Base-by-base conservation (phyloP, 257 asterid genomes). In the Eustoma russellianum region DNA sequence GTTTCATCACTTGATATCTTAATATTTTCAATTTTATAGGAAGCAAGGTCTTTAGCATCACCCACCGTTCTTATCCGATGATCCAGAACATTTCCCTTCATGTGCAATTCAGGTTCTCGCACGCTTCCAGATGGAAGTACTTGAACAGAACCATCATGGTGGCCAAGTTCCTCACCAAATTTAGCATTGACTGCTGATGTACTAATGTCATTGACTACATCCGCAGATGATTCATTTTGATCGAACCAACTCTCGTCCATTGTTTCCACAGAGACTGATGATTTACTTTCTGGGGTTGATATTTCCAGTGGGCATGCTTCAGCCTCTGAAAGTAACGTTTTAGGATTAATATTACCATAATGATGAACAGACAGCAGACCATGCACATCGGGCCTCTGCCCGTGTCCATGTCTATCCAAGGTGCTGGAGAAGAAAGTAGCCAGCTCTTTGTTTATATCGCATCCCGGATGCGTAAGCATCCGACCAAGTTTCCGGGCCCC, bases 401-500 rank as follows among this genome's bases (percentile, higher is more conserved):
- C 82, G 48, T 70, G 60, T 64, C 92, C 86, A 61, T 81, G 94
- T 61, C 87, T 75, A 5, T 74, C 76, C 78, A 86, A 59, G 33
- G 94, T 81, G 69, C 81, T 83, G 15, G 80, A 65, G 53, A 89
- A 89, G 72, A 89, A 89, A 15, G 51, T 77, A 35, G 55, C 52
- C 33, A 89, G 93, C 67, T 81, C 97, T 28, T 45, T 60, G 43
- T 72, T 74, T 46, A 85, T 76, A 9, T 66, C 64, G 46, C 69
- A 74, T 55, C 69, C 77, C 0, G 87, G 75, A 66, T 74, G 84
- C 41, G 43, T 8, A 48, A 89, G 86, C 53, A 89, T 79, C 33
- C 48, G 67, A 6, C 70, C 79, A 33, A 89, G 95, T 60, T 83
- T 86, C 61, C 77, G 71, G 48, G 94, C 90, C 57, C 94, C 97